Evolutionary conservation across 192 early-diverging fungal genomes (phyloP).

Genomic region (Mortierella antarctica): DNA sequence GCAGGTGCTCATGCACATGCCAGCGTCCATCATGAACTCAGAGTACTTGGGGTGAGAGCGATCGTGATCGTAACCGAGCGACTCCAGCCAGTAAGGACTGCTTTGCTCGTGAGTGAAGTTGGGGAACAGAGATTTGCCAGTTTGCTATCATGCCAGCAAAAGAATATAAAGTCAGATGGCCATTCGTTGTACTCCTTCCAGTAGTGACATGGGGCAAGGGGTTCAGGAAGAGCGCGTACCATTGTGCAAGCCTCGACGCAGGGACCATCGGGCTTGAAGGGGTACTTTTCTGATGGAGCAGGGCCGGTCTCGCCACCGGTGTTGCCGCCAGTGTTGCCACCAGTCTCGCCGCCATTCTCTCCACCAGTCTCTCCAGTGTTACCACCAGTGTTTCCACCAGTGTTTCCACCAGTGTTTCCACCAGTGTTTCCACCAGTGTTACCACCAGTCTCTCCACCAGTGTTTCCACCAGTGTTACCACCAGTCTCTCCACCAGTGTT

Average conservation of each 20-base stretch:
- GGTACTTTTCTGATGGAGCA: constrained; percentile 20
- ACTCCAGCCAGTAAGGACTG: constrained; percentile 17
- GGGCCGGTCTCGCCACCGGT: constrained; percentile 17
- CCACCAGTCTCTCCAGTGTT: too few species aligned
- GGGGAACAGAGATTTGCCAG: constrained; percentile 21
- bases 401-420: too few species aligned
- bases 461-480: too few species aligned
- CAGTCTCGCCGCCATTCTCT: too few species aligned
- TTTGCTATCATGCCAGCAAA: constrained; percentile 8
- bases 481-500: too few species aligned
- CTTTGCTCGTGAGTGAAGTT: constrained; percentile 25
- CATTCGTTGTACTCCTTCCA: too few species aligned
- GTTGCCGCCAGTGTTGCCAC: too few species aligned
- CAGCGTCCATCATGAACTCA: constrained; percentile 23
- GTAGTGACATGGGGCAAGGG: background rate
- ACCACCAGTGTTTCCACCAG: too few species aligned
- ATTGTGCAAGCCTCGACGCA: constrained; percentile 23
- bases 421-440: too few species aligned
- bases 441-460: too few species aligned
- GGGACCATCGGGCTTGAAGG: constrained; percentile 23
- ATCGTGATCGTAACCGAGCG: constrained; percentile 25
- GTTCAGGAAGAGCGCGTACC: constrained; percentile 4
- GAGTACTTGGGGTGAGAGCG: constrained; percentile 18
- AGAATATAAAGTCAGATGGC: background rate
- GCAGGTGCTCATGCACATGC: constrained; percentile 17